Conservation (phyloP, 2,329 filamentous ascomycete genomes). For the Plenodomus lindquistii region DNA sequence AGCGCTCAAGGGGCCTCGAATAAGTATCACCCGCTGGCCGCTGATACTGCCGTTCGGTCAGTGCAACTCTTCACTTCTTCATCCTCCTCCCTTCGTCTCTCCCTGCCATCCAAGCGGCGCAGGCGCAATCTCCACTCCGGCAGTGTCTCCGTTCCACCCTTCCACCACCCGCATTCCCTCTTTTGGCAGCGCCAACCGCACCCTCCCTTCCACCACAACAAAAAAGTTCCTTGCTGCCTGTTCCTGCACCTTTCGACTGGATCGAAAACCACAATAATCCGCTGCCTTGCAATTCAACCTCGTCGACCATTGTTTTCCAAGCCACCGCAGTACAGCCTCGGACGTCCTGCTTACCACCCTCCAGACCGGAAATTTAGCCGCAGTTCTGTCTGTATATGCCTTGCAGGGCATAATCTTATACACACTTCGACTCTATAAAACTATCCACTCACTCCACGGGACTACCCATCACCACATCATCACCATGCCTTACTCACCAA, state of each 20-base stretch:
- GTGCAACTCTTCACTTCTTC: slow-evolving; percentile 32
- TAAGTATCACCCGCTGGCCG: slow-evolving; percentile 41
- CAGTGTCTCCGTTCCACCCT: slow-evolving; percentile 28
- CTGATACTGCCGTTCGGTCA: slow-evolving; percentile 33
- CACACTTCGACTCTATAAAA: slow-evolving; percentile 22
- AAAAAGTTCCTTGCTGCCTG: slow-evolving; percentile 32
- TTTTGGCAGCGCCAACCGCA: slow-evolving; percentile 37
- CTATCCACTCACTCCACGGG: slow-evolving; percentile 13
- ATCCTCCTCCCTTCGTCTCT: slow-evolving; percentile 24
- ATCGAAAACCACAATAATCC: slow-evolving; percentile 35
- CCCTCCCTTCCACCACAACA: slow-evolving; percentile 20
- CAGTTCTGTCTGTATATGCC: slow-evolving; percentile 21
- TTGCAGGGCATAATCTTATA: slow-evolving; percentile 33
- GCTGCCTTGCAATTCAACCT: slow-evolving; percentile 34
- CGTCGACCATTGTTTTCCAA: slow-evolving; percentile 27
- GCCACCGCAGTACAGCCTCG: slow-evolving; percentile 37
- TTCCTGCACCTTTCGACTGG: slow-evolving; percentile 12
- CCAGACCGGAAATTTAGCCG: slow-evolving; percentile 28
- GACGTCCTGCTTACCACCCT: slow-evolving; percentile 41
- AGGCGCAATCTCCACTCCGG: slow-evolving; percentile 29
- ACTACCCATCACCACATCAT: slow-evolving; percentile 17
- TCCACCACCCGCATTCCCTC: slow-evolving; percentile 18
- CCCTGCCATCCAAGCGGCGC: slow-evolving; percentile 37
- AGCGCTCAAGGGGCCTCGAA: slow-evolving; percentile 20
- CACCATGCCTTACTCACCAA: slow-evolving; percentile 52